A percentile compares a stretch with the other conserved stretches of the same genome.
phyloP scores from a whole-genome alignment of 2,329 filamentous ascomycete species.

The Cladosporium colombiae region DNA sequence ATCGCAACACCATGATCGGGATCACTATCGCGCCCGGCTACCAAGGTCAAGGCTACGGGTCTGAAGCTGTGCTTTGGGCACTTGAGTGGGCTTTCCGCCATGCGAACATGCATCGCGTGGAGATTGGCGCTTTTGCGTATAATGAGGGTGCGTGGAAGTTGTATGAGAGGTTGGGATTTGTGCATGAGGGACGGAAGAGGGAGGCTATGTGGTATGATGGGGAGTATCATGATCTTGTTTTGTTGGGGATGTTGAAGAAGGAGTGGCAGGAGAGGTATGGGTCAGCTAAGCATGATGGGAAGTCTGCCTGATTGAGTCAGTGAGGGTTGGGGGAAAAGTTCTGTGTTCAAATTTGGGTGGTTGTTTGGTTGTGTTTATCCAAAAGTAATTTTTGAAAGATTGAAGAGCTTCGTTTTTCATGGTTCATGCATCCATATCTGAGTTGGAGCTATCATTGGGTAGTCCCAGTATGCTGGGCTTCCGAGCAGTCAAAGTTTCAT shows the following conservation, averaged over 20 bases:
- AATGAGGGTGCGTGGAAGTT: slow-evolving; percentile 47
- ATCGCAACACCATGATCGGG: slow-evolving; percentile 46
- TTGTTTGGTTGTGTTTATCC: not conserved
- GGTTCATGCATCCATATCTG: not conserved
- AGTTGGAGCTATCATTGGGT: not conserved
- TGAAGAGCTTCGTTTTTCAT: not conserved
- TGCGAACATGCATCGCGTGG: slow-evolving; percentile 49
- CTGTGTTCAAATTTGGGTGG: not conserved
- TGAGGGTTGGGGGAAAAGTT: not conserved
- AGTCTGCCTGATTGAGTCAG: not conserved
- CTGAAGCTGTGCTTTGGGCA: slow-evolving; percentile 51
- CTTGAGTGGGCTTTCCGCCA: slow-evolving; percentile 50
- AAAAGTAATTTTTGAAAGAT: not conserved
- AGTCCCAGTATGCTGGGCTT: not conserved
- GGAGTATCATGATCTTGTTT: slow-evolving; percentile 37
- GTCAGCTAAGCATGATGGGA: not conserved
- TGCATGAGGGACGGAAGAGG: slow-evolving; percentile 45
- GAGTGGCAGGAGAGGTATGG: slow-evolving; percentile 40
- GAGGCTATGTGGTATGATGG: slow-evolving; percentile 49
- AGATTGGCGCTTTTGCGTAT: slow-evolving; percentile 40
- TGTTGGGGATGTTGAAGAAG: slow-evolving; percentile 42
- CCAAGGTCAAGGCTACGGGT: slow-evolving; percentile 48
- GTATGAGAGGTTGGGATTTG: slow-evolving; percentile 51
- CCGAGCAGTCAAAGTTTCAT: not conserved
- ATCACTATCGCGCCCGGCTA: slow-evolving; percentile 40